Evolutionary conservation across 2,329 filamentous ascomycete genomes (phyloP).

Genomic region (Penicillium aurantiogriseum): DNA sequence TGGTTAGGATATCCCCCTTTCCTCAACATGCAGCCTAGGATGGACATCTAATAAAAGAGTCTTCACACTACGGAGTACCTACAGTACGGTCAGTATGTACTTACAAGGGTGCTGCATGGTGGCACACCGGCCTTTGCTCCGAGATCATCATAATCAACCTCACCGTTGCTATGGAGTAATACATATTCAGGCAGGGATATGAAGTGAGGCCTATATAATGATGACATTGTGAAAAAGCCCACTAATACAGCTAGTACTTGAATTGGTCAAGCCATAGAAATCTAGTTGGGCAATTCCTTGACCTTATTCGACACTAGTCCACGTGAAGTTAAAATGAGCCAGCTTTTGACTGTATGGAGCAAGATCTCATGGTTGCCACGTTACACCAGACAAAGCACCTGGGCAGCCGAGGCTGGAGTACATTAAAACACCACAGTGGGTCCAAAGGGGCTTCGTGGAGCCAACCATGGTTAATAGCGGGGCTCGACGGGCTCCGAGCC

Average conservation of each 20-base stretch:
- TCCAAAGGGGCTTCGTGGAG: neutral
- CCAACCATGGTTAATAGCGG: neutral
- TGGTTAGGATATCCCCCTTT: neutral
- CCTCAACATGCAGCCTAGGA: neutral
- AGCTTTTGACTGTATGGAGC: too few species aligned
- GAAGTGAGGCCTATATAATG: too few species aligned
- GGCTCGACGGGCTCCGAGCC: neutral
- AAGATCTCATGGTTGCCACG: neutral
- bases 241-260: neutral
- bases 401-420: neutral
- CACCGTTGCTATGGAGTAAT: neutral
- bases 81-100: neutral
- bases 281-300: too few species aligned
- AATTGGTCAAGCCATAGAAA: too few species aligned
- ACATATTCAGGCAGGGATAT: too few species aligned
- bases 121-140: neutral
- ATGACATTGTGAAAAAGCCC: too few species aligned
- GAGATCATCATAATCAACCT: neutral
- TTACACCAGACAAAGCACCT: neutral
- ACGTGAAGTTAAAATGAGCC: too few species aligned
- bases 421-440: neutral
- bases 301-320: too few species aligned
- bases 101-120: neutral
- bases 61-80: neutral
- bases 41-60: conserved; percentile 4